Base-by-base conservation (phyloP, 2,329 filamentous ascomycete genomes). In the Calonectria fujianensis region DNA sequence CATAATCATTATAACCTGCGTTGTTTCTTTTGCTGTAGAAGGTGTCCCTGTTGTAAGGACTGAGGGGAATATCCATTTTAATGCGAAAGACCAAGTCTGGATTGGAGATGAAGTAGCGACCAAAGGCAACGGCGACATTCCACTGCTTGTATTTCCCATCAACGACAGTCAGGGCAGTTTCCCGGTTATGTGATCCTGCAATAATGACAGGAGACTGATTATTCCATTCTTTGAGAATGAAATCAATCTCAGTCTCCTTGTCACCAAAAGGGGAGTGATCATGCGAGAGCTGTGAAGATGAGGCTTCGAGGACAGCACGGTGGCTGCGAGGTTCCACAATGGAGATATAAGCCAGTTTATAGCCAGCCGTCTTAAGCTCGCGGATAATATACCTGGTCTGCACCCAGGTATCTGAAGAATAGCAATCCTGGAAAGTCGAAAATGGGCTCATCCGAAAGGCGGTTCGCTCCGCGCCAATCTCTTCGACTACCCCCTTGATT, bases 371-470 rank as follows among this genome's bases (percentile, higher is more conserved):
- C 69, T 81, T 83, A 8, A 84, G 70, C 45, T 79, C 73, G 0
- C 50, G 57, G 20, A 84, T 67, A 39, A 84, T 67, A 69, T 83
- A 76, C 9, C 72, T 66, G 8, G 75, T 81, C 63, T 83, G 83
- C 16, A 79, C 80, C 78, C 81, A 80, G 1, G 81, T 76, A 13
- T 84, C 74, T 8, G 72, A 59, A 5, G 79, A 79, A 24, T 78
- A 79, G 0, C 79, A 79, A 11, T 73, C 67, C 31, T 84, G 82
- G 64, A 78, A 84, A 3, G 75, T 79, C 37, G 80, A 80, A 70
- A 83, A 93, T 0, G 92, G 92, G 3, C 87, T 89, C 16, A 94
- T 81, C 1, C 92, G 87, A 59, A 93, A 89, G 8, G 86, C 89
- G 8, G 87, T 86, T 63, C 86, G 85, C 6, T 92, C 86, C 0